These are phyloP conservation scores for Sedum album DNA, from an alignment of 164 flowering plant genomes.

Conservation along the genomic window DNA sequence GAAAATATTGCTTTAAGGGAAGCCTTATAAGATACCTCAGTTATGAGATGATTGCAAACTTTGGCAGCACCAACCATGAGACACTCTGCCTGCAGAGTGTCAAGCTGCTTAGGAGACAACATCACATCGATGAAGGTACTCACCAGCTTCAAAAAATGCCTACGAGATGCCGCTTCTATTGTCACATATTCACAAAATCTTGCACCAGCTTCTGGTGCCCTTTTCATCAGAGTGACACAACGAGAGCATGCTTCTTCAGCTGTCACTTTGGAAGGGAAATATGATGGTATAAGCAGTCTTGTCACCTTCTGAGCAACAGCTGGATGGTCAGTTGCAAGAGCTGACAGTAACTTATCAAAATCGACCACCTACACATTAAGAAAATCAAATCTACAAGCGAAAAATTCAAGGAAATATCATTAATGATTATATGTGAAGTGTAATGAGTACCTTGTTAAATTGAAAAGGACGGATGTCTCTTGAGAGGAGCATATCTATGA, in stretches of 20 bases:
- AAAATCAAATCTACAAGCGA: constrained; percentile 4
- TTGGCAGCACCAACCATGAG: constrained; percentile 44
- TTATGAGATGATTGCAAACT: constrained; percentile 44
- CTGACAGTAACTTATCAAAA: constrained; percentile 47
- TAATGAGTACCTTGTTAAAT: constrained; percentile 65
- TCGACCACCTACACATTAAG: constrained; percentile 54
- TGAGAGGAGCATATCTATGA: constrained; percentile 62
- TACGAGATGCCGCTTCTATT: constrained; percentile 62
- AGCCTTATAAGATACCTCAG: constrained; percentile 29
- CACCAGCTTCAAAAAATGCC: constrained; percentile 53
- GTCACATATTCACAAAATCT: constrained; percentile 72
- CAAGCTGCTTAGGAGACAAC: constrained; percentile 36
- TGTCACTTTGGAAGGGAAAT: constrained; percentile 61
- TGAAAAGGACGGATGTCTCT: constrained; percentile 56
- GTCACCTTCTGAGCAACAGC: constrained; percentile 70
- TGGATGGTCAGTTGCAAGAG: constrained; percentile 71
- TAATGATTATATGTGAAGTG: background rate
- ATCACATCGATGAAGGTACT: constrained; percentile 29
- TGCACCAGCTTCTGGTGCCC: constrained; percentile 82
- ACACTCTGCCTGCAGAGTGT: constrained; percentile 47
- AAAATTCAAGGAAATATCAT: background rate
- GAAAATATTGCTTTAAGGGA: constrained; percentile 49
- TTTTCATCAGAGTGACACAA: constrained; percentile 65
- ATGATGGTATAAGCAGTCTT: constrained; percentile 76
- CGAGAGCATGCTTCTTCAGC: constrained; percentile 73